Evolutionary conservation across 768 basidiomycete genomes (phyloP), one percentile per base, ranked within the genome.

Genomic region (Leccinum ochraceum): DNA sequence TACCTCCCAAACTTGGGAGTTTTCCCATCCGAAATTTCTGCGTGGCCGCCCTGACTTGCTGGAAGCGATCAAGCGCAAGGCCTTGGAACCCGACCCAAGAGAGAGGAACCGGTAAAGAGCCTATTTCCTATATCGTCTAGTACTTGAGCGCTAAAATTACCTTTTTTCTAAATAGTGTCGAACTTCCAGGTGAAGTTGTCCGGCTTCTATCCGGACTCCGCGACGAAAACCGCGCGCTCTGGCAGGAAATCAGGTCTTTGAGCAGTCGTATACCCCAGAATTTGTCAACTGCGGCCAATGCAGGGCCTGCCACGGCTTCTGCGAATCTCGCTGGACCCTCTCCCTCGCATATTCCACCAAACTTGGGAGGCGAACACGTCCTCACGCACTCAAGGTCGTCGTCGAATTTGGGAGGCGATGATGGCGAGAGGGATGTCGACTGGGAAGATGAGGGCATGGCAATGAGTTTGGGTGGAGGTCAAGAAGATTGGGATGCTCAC

Each of bases 51-150:
- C 88, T 26, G 92, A 94, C 71, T 78, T 94, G 48, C 79, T 94
- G 11, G 90, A 93, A 67, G 89, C 89, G 67, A 94, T 94, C 70
- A 92, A 90, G 74, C 85, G 92, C 60, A 94, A 93, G 76, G 89
- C 90, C 0, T 76, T 92, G 16, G 90, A 93, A 66, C 89, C 89
- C 0, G 90, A 92, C 75, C 88, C 88, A 4, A 83, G 81, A 11
- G 73, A 74, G 54, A 67, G 63, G 49, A 68, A 62, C 9, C 72
- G 72, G 72, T 73, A 49, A 61, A 68, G 16, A 16, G 10, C 44
- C 5, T n/a, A 48, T 49, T 9, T 56, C 49, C 20, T 2, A 17
- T 30, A 6, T 51, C 24, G 26, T 51, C 20, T 14, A 3, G 32
- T 10, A 44, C 24, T 36, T 34, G 26, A n/a, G 39, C 13, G 22